Evolutionary conservation across 2,329 filamentous ascomycete species (phyloP).

Genomic region (Blumeria hordei): DNA sequence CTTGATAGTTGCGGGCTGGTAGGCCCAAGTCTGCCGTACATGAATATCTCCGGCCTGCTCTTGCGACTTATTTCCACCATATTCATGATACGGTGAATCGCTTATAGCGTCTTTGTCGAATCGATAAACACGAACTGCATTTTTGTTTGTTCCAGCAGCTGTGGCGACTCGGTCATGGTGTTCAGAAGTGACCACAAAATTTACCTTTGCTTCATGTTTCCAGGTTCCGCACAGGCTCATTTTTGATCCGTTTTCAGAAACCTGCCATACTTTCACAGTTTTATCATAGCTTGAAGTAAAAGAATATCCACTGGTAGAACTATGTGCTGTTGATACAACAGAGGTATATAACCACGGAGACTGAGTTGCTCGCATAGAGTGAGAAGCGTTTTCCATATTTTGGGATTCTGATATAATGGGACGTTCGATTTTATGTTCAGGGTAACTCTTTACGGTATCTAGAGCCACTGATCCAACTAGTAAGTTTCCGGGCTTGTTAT

Average conservation of each 20-base stretch:
- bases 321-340: slow-evolving; percentile 35
- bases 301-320: slow-evolving; percentile 19
- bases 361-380: slow-evolving; percentile 32
- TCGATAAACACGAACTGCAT: slow-evolving; percentile 33
- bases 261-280: slow-evolving; percentile 34
- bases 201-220: slow-evolving; percentile 32
- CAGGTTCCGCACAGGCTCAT: slow-evolving; percentile 27
- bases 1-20: slow-evolving; percentile 36
- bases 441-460: slow-evolving; percentile 24
- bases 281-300: slow-evolving; percentile 39
- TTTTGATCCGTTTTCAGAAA: slow-evolving; percentile 16
- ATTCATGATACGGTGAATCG: slow-evolving; percentile 10
- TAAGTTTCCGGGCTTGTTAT: slow-evolving; percentile 39
- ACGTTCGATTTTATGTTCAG: slow-evolving; percentile 31
- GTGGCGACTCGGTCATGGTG: slow-evolving; percentile 28
- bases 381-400: slow-evolving; percentile 28
- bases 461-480: slow-evolving; percentile 25
- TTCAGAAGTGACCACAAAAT: slow-evolving; percentile 31
- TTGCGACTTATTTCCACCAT: slow-evolving; percentile 10
- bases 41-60: slow-evolving; percentile 1
- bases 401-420: slow-evolving; percentile 20
- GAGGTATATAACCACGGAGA: slow-evolving; percentile 40
- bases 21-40: slow-evolving; percentile 27
- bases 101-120: slow-evolving; percentile 17
- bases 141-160: slow-evolving; percentile 27